Evolutionary conservation across 2,329 filamentous ascomycete species (phyloP), one percentile per base, ranked within the genome.

Genomic region (Aspergillus brasiliensis): DNA sequence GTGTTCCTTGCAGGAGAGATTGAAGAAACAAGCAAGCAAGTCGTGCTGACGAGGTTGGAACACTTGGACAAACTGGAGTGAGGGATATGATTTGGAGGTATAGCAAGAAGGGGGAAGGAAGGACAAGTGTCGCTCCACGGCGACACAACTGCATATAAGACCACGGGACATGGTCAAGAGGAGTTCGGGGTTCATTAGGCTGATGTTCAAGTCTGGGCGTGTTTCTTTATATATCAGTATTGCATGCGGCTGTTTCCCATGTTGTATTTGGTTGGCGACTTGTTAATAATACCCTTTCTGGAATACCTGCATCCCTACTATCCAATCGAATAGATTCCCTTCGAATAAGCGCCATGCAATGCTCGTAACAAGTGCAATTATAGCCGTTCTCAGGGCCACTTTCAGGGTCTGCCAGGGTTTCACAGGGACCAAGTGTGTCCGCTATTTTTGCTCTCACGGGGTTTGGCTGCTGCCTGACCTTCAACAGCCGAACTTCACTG

Each of bases 1-100:
- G 95, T 99, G 19, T 99, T 99, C 76, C 81, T 99, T 62, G 95
- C 95, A 0, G 95, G 95, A 17, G 95, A 99, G 83, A 97, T 99
- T 62, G 92, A 99, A 80, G 95, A 99, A 84, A 98, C 94, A 63
- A 97, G 92, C 76, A 99, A 98, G 79, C 94, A 98, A 79, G 95
- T 98, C 31, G 95, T 99, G 17, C 80, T 99, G 72, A 98, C 95
- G 56, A 82, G 95, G 69, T 75, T 99, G 77, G 95, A 98, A 74
- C 95, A 99, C 81, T 77, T 99, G 75, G 95, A 99, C 74, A 98
- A 98, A 78, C 79, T 99, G 73, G 95, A 99, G 77, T 98, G 79
- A 82, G 47, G 11, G 23, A 40, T 5, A 19, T 55, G n/a, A 27
- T 11, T 28, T n/a, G 10, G 49, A 13, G 10, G 17, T 19, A 51